Evolutionary conservation across 768 basidiomycete genomes (phyloP).

Genomic region (Glaciozyma martinii): DNA sequence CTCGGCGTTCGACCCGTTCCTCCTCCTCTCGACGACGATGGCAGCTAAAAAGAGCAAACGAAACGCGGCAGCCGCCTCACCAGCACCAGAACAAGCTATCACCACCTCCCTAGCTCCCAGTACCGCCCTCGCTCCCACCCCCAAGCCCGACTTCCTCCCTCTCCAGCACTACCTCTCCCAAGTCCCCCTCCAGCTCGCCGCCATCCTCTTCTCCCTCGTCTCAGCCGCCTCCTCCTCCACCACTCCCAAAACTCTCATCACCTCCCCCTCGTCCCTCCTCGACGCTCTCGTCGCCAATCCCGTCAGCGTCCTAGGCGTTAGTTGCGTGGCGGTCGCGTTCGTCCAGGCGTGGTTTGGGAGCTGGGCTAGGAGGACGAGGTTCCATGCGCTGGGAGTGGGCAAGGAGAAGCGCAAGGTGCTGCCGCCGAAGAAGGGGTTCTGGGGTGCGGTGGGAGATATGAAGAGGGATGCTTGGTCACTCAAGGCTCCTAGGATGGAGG

Average conservation of each 20-base stretch:
- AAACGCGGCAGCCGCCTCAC: background rate
- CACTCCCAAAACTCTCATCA: background rate
- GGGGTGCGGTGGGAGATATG: slow-evolving; percentile 6
- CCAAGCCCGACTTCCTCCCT: slow-evolving; percentile 14
- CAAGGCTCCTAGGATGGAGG: slow-evolving; percentile 4
- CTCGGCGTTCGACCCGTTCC: too few relatives aligned
- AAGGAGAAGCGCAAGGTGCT: background rate
- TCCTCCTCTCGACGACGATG: too few relatives aligned
- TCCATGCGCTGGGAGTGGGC: background rate
- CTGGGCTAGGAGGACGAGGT: slow-evolving; percentile 8
- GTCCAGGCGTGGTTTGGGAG: slow-evolving; percentile 27
- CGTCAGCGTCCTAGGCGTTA: slow-evolving; percentile 7
- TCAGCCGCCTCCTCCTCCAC: background rate
- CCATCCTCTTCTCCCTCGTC: slow-evolving; percentile 17
- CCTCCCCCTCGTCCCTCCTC: background rate
- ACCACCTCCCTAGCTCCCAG: background rate
- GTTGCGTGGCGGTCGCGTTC: slow-evolving; percentile 7
- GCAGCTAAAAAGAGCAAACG: too few relatives aligned
- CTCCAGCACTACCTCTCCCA: slow-evolving; percentile 22
- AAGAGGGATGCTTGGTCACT: slow-evolving; percentile 1
- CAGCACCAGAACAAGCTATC: background rate
- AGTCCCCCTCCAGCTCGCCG: slow-evolving; percentile 21
- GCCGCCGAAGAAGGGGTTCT: background rate
- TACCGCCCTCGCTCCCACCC: background rate
- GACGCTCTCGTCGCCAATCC: slow-evolving; percentile 15